phyloP scores from a whole-genome alignment of 2,329 filamentous ascomycete genomes.

The Domatiomyces catenatus region DNA sequence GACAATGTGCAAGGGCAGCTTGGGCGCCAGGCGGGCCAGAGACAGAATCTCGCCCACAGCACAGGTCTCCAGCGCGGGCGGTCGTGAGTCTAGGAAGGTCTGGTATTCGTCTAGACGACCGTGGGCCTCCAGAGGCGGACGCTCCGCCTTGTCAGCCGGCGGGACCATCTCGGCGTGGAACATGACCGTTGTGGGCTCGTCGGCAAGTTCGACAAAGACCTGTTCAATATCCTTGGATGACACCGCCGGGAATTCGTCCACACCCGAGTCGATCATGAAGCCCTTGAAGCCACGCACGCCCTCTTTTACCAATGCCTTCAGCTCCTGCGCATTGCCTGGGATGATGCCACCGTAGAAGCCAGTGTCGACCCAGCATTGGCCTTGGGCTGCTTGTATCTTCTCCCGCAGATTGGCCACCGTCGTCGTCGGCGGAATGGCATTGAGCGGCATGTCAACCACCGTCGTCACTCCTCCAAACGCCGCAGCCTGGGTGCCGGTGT shows the following conservation, averaged over 20 bases:
- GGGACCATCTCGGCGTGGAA: constrained; percentile 98
- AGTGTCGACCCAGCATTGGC: constrained; percentile 97
- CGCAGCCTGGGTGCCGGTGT: constrained; percentile 81
- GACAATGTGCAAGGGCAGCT: constrained; percentile 80
- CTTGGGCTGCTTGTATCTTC: constrained; percentile 69
- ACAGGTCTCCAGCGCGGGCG: constrained; percentile 77
- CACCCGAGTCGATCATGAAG: constrained; percentile 91
- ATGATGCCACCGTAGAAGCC: constrained; percentile 94
- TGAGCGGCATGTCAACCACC: constrained; percentile 93
- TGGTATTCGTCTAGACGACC: constrained; percentile 64
- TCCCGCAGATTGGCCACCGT: constrained; percentile 67
- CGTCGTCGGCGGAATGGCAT: constrained; percentile 91
- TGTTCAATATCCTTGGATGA: constrained; percentile 60
- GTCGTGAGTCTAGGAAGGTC: constrained; percentile 83
- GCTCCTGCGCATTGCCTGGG: constrained; percentile 67
- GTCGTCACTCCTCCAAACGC: constrained; percentile 94
- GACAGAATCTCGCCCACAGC: constrained; percentile 77
- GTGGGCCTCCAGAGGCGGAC: constrained; percentile 52
- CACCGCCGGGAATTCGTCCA: constrained; percentile 92
- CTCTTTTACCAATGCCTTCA: constrained; percentile 64
- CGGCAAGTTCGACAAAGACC: constrained; percentile 66
- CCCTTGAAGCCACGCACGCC: constrained; percentile 95
- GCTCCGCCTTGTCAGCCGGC: constrained; percentile 60
- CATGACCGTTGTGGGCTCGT: constrained; percentile 81
- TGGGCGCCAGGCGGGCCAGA: constrained; percentile 62